A percentile compares a stretch with the other conserved stretches of the same genome.
phyloP scores from a whole-genome alignment of 306 rosid genomes.

The Dryas alaskensis region DNA sequence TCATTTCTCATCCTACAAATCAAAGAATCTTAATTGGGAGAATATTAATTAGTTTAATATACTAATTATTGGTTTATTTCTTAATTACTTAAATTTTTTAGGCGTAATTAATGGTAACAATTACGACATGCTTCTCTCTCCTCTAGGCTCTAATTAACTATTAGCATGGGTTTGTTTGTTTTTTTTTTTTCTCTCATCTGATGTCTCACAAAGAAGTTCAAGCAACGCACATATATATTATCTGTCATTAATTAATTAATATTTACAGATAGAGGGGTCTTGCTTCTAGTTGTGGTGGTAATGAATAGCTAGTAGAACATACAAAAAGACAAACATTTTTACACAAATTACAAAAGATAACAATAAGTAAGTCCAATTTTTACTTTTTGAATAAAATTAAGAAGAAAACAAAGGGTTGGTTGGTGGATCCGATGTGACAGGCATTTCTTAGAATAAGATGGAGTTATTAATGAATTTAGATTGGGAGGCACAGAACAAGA shows the following conservation, averaged over 20 bases:
- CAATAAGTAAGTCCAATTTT: background rate
- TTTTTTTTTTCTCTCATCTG: background rate
- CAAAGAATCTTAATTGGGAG: too few relatives aligned
- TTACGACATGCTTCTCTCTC: too few relatives aligned
- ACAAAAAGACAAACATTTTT: background rate
- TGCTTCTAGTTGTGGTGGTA: background rate
- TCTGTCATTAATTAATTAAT: background rate
- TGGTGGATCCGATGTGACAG: background rate
- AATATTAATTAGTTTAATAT: too few relatives aligned
- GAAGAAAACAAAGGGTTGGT: background rate
- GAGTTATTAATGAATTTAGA: background rate
- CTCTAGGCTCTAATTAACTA: too few relatives aligned
- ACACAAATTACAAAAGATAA: background rate
- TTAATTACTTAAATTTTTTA: too few relatives aligned
- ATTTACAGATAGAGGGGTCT: background rate
- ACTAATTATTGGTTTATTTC: too few relatives aligned
- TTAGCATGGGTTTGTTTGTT: too few relatives aligned
- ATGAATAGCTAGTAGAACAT: background rate
- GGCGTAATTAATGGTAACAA: too few relatives aligned
- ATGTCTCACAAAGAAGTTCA: background rate
- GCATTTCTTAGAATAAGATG: background rate
- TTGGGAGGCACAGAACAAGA: background rate
- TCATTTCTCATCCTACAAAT: too few relatives aligned
- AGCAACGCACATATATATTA: background rate
- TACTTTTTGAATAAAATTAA: background rate